Evolutionary conservation across 2,329 filamentous ascomycete genomes (phyloP), one percentile per base, ranked within the genome.

Genomic region (Diplodia sapinea): DNA sequence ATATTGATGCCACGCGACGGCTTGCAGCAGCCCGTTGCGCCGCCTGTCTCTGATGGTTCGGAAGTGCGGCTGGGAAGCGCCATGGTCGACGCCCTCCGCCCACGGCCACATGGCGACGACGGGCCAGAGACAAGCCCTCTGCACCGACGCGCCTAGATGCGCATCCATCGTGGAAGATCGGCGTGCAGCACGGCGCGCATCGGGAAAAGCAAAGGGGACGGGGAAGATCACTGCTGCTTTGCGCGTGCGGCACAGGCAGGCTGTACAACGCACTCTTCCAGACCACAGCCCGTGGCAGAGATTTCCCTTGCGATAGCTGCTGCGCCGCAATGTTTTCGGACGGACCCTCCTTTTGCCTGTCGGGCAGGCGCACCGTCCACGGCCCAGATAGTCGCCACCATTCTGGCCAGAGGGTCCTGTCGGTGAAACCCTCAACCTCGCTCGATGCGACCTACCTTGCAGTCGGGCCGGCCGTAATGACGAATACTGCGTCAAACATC

Each of bases 231-330:
- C 43, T 63, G 59, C 59, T 51, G 11, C 29, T 36, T 51, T 31
- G 20, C 23, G 57, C 13, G 3, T 29, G 43, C 43, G 11, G 31
- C 59, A 26, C 31, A 51, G 23, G 31, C 59, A 13, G 23, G 23
- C 59, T 63, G 59, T 26, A 51, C 59, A 63, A 11, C 59, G 31
- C 59, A 63, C 20, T 31, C 59, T 38, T 63, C 57, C 57, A 62
- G 57, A 31, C 57, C 40, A 15, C 20, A 13, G 55, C 40, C 40
- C 26, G 26, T 15, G 20, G 56, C 57, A 50, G 57, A 62, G 26
- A 20, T 11, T 11, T 36, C 29, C 47, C 33, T 36, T 62, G 57
- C 12, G 40, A 62, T 15, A 26, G 29, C 59, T 51, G 29, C 59
- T 51, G 59, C 20, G 59, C 43, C n/a, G 23, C 57, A 4, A 33